Base-by-base conservation (phyloP, 768 basidiomycete species). In the Lepiota brunneoincarnata region DNA sequence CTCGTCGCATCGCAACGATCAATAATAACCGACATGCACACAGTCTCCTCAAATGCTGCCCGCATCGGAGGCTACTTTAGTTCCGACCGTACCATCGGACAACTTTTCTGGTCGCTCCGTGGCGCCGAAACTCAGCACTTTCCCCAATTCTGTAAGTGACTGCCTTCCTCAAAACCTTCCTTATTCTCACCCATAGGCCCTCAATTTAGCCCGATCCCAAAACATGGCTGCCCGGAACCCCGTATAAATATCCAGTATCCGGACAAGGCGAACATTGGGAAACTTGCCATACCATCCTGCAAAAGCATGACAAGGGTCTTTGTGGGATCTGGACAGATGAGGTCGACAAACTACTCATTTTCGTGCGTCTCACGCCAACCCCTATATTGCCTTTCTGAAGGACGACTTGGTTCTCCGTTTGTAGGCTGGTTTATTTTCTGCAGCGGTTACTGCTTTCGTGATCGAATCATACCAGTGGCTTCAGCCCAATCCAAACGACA, bases 371-470 rank as follows among this genome's bases (percentile, higher is more conserved):
- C 38, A 20, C 21, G 24, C 31, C 31, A 31, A 31, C 31, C 31
- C 24, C 11, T 38, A 34, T 39, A n/a, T 31, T 17, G 5, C 15
- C 15, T 28, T 23, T 21, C 14, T 26, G 6, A 6, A 9, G n/a
- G n/a, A 6, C 26, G 14, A 31, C 15, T 21, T 26, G 9, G 11
- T n/a, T n/a, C n/a, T n/a, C n/a, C 10, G 6, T 4, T 41, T 34
- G n/a, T 14, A 67, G 66, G 64, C 64, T 18, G 66, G 64, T 31
- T 59, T 67, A 15, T 67, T 67, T 51, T 63, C 64, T 9, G 66
- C 60, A n/a, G 58, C 59, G 11, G 64, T 67, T 7, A 63, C 63
- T 10, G 62, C 66, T 2, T 68, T 68, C 44, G 55, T 61, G 20
- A 55, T 67, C 17, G 61, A 64, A 45, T 64, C 64, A 2, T 63